Percentiles rank a stretch among this genome's conserved stretches.
phyloP scores from a whole-genome alignment of 2,329 filamentous ascomycete genomes.

The Penicillium sp. region DNA sequence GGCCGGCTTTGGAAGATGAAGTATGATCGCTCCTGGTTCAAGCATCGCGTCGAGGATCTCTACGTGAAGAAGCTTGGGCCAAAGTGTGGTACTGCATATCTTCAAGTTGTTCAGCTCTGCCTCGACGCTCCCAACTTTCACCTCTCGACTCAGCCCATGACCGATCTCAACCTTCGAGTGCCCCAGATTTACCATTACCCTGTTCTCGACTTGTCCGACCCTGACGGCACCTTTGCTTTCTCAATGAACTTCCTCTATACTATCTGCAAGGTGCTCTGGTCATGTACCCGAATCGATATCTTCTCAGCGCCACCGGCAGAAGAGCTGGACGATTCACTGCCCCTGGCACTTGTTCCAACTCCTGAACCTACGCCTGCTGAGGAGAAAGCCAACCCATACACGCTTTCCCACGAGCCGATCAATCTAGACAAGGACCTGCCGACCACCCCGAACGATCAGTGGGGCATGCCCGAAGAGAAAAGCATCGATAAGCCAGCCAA shows the following conservation, averaged over 20 bases:
- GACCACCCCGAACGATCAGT: constrained; percentile 15
- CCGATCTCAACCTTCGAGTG: constrained; percentile 43
- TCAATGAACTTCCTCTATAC: constrained; percentile 50
- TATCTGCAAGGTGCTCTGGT: constrained; percentile 45
- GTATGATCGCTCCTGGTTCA: constrained; percentile 64
- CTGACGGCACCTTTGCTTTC: constrained; percentile 45
- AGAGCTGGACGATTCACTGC: constrained; percentile 46
- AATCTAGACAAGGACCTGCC: constrained; percentile 24
- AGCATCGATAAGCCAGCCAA: constrained; percentile 35
- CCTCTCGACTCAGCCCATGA: constrained; percentile 45
- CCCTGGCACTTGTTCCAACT: constrained; percentile 41
- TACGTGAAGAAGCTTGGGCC: constrained; percentile 63
- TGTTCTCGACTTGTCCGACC: constrained; percentile 44
- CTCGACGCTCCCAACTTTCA: constrained; percentile 59
- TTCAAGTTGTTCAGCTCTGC: constrained; percentile 64
- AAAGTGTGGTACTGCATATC: constrained; percentile 65
- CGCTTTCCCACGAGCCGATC: constrained; percentile 15
- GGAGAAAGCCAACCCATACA: constrained; percentile 22
- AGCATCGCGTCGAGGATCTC: constrained; percentile 63
- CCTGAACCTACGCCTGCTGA: constrained; percentile 32
- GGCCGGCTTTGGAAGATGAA: constrained; percentile 66
- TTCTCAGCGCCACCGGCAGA: constrained; percentile 43
- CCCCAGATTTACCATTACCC: constrained; percentile 47
- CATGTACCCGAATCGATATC: constrained; percentile 46
- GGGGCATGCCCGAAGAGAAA: constrained; percentile 28